phyloP scores from a whole-genome alignment of 139 green algal genomes.

The Chlorokybus atmophyticus region DNA sequence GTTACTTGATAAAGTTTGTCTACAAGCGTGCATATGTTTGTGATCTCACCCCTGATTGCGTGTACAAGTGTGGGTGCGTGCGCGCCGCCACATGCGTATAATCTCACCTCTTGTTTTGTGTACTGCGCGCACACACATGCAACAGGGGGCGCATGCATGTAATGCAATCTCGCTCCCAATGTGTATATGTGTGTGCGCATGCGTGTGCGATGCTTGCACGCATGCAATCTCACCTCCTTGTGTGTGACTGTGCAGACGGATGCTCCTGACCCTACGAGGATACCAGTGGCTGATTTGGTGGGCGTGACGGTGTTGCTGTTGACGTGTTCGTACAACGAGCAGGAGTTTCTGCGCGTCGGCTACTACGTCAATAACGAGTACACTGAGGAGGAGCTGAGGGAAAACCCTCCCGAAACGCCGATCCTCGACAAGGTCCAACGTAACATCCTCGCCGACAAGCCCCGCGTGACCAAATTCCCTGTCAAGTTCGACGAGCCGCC shows the following conservation, averaged over 20 bases:
- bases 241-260: conserved; percentile 63
- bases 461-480: conserved; percentile 76
- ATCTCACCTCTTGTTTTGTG: too few species aligned
- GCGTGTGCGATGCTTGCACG: too few species aligned
- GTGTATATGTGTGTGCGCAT: too few species aligned
- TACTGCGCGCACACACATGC: too few species aligned
- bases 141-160: too few species aligned
- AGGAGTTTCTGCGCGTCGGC: conserved; percentile 43
- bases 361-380: conserved; percentile 98
- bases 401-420: conserved; percentile 60
- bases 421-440: conserved; percentile 49
- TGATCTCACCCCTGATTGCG: too few species aligned
- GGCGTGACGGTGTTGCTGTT: conserved; percentile 90
- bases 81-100: too few species aligned
- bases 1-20: too few species aligned
- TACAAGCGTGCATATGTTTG: too few species aligned
- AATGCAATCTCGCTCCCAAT: too few species aligned
- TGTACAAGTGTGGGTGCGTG: too few species aligned
- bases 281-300: conserved; percentile 66
- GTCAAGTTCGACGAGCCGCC: conserved; percentile 23
- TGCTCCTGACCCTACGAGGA: conserved; percentile 58
- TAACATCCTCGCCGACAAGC: conserved; percentile 78
- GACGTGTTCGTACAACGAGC: conserved; percentile 77
- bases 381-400: conserved; percentile 61
- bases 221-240: too few species aligned